A percentile compares a stretch with the other conserved stretches of the same genome.
Conservation (phyloP, 164 flowering plant species). For the Nymphaea colorata region DNA sequence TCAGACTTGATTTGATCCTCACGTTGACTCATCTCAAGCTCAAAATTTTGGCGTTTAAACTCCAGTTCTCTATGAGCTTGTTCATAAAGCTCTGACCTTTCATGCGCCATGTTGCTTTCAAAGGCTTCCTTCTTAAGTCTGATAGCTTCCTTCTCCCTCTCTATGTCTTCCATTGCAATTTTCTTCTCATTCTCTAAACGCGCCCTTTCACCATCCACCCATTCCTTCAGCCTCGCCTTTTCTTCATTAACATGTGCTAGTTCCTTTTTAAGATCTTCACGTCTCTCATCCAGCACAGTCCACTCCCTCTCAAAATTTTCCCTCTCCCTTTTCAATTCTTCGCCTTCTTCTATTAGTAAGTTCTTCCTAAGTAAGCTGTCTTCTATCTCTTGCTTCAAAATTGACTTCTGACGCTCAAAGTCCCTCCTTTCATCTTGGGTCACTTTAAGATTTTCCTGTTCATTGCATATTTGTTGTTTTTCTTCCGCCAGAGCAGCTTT, state of each 20-base stretch:
- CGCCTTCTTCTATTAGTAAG: constrained; percentile 48
- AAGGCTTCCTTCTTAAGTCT: constrained; percentile 50
- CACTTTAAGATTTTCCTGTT: constrained; percentile 35
- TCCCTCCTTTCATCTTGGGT: constrained; percentile 50
- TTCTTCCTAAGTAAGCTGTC: constrained; percentile 37
- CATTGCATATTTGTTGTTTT: constrained; percentile 35
- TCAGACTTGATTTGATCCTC: constrained; percentile 35
- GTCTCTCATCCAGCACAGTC: constrained; percentile 77
- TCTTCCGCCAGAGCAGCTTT: constrained; percentile 32
- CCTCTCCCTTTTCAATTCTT: constrained; percentile 54
- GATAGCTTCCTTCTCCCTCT: constrained; percentile 53
- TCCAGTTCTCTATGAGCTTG: constrained; percentile 34
- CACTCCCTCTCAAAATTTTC: constrained; percentile 79
- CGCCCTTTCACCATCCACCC: constrained; percentile 34
- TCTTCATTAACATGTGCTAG: constrained; percentile 29
- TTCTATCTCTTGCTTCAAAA: constrained; percentile 56
- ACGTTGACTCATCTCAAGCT: constrained; percentile 34
- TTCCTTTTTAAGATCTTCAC: constrained; percentile 29
- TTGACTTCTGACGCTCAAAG: constrained; percentile 33
- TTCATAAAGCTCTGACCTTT: constrained; percentile 33
- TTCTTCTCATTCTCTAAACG: constrained; percentile 37
- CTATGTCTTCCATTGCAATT: constrained; percentile 22
- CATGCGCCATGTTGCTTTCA: constrained; percentile 47
- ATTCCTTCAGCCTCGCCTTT: constrained; percentile 33
- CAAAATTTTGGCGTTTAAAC: constrained; percentile 45